Conservation (phyloP, 2,329 filamentous ascomycete species). For the Conoideocrella luteorostrata region DNA sequence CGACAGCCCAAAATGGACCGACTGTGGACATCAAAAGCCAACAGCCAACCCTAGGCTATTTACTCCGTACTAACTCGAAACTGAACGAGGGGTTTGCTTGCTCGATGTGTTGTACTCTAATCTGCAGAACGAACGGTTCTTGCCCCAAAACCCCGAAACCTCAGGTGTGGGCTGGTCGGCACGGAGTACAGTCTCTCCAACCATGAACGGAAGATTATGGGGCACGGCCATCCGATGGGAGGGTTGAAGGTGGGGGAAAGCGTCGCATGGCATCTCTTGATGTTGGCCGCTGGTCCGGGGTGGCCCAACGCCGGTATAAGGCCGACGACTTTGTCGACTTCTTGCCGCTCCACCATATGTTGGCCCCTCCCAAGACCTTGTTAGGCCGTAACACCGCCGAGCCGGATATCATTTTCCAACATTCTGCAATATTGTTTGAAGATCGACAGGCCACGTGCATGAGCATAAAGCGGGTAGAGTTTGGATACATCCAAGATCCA, state of each 20-base stretch:
- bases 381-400: slow-evolving; percentile 3
- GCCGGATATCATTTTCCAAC: neutral
- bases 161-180: no score
- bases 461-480: neutral
- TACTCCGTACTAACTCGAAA: no score
- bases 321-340: slow-evolving; percentile 1
- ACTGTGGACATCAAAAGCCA: neutral
- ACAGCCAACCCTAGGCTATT: no score
- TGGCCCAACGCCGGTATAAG: slow-evolving; percentile 6
- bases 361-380: neutral
- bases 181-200: no score
- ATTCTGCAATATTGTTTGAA: slow-evolving; percentile 1
- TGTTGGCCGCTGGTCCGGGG: neutral
- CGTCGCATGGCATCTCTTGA: slow-evolving; percentile 6
- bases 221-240: neutral
- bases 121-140: no score
- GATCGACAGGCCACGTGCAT: slow-evolving; percentile 3
- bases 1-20: neutral
- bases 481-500: no score
- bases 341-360: neutral
- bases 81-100: no score
- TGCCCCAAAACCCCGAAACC: no score
- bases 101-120: no score
- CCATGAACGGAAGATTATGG: neutral
- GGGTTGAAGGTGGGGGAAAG: neutral